A percentile compares a stretch with the other conserved stretches of the same genome.
These are phyloP conservation scores for Zygosaccharomyces sapae DNA, from an alignment of 1,139 yeast genomes.

Conservation along the genomic window DNA sequence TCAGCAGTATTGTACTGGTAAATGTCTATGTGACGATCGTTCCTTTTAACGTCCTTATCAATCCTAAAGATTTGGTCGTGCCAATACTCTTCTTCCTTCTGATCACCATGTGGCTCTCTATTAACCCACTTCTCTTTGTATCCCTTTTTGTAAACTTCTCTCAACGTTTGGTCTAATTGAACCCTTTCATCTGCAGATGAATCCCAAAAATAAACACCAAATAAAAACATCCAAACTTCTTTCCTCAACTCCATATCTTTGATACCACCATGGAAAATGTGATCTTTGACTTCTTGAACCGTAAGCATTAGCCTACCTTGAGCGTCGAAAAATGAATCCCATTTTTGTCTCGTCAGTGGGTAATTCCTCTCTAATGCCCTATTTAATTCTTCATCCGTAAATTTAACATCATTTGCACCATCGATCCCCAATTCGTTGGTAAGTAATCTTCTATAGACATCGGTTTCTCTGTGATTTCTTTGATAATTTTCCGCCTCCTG, in stretches of 20 bases:
- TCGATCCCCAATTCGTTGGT: slow-evolving; percentile 62
- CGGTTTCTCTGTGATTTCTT: slow-evolving; percentile 52
- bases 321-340: slow-evolving; percentile 79
- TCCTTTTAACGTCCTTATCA: slow-evolving; percentile 89
- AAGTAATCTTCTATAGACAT: slow-evolving; percentile 54
- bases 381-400: slow-evolving; percentile 37
- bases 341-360: slow-evolving; percentile 52
- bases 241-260: slow-evolving; percentile 51
- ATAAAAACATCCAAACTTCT: slow-evolving; percentile 81
- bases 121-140: slow-evolving; percentile 59
- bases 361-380: slow-evolving; percentile 48
- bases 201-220: slow-evolving; percentile 88
- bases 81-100: slow-evolving; percentile 69
- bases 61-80: slow-evolving; percentile 82
- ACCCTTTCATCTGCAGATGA: slow-evolving; percentile 66
- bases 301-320: slow-evolving; percentile 73
- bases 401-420: slow-evolving; percentile 43
- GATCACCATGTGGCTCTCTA: slow-evolving; percentile 39
- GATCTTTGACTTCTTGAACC: slow-evolving; percentile 67
- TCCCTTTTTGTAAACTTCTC: slow-evolving; percentile 60
- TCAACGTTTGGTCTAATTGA: slow-evolving; percentile 52
- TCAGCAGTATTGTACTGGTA: slow-evolving; percentile 49
- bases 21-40: slow-evolving; percentile 72
- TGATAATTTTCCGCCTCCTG: slow-evolving; percentile 83
- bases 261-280: slow-evolving; percentile 88